phyloP scores from a whole-genome alignment of 768 basidiomycete genomes.

The Royoungia palumana region DNA sequence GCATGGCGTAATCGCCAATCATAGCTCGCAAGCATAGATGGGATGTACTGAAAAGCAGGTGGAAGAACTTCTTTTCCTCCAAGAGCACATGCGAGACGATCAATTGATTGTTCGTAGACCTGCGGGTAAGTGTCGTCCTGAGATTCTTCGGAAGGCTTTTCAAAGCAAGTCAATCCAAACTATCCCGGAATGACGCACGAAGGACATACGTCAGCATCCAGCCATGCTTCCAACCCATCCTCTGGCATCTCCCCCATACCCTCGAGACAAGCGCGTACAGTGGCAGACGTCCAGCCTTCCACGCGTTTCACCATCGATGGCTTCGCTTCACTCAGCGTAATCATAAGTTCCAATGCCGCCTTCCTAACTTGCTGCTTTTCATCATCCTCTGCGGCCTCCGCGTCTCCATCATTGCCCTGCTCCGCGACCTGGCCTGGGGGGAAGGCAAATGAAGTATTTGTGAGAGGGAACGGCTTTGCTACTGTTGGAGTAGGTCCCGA shows the following conservation, averaged over 20 bases:
- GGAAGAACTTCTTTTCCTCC: conserved; percentile 75
- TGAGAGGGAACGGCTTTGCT: conserved; percentile 41
- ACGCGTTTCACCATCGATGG: conserved; percentile 67
- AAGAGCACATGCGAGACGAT: conserved; percentile 76
- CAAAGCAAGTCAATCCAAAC: neutral
- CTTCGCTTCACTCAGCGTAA: conserved; percentile 72
- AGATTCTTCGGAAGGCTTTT: conserved; percentile 60
- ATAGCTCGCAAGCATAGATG: conserved; percentile 74
- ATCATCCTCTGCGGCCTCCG: conserved; percentile 50
- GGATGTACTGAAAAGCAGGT: conserved; percentile 78
- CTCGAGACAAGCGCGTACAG: conserved; percentile 76
- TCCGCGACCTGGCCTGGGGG: conserved; percentile 34
- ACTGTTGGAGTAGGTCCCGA: conserved; percentile 53
- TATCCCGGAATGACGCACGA: conserved; percentile 11
- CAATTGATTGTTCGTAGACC: conserved; percentile 79
- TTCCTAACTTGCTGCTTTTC: conserved; percentile 67
- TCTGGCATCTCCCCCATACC: conserved; percentile 79
- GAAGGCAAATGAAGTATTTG: conserved; percentile 38
- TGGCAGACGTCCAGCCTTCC: conserved; percentile 64
- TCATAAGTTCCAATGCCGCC: conserved; percentile 79
- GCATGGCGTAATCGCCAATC: conserved; percentile 88
- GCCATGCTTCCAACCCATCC: conserved; percentile 56
- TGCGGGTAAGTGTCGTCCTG: conserved; percentile 64
- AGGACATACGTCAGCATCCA: conserved; percentile 67
- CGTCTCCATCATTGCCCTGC: conserved; percentile 28